Conservation (phyloP, 768 basidiomycete genomes). For the Boletus huronensis region DNA sequence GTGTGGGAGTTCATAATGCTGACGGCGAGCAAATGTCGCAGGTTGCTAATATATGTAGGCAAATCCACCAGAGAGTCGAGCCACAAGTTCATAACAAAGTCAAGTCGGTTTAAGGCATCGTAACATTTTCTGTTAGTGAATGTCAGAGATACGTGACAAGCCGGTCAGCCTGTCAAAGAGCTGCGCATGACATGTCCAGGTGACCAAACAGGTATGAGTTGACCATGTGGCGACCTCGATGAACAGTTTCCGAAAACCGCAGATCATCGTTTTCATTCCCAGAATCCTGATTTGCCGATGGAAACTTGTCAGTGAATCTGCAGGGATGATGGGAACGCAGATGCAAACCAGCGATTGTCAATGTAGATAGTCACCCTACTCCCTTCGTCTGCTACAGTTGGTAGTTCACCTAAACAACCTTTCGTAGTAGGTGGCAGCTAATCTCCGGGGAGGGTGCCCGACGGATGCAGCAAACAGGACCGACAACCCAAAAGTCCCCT, state of each 20-base stretch:
- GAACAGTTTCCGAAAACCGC: background rate
- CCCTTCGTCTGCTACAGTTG: no score
- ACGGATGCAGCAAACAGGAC: no score
- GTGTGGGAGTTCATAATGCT: background rate
- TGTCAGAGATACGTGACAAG: background rate
- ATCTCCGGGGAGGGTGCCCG: no score
- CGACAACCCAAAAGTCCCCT: no score
- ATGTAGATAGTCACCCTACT: no score
- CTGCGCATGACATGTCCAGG: background rate
- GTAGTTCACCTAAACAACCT: no score
- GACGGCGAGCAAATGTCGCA: background rate
- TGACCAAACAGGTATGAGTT: no score
- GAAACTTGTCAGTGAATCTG: no score
- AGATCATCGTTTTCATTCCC: background rate
- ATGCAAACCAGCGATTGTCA: no score
- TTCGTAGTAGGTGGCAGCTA: no score
- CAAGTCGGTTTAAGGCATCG: background rate
- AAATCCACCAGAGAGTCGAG: background rate
- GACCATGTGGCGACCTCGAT: background rate
- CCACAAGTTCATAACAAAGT: background rate
- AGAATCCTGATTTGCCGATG: background rate
- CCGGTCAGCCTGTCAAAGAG: background rate
- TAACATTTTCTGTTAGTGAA: background rate
- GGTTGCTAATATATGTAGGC: background rate
- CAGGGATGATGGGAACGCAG: no score